These are phyloP conservation scores for Podospora fimiseda DNA, from an alignment of 495 filamentous ascomycete species.

Conservation along the genomic window DNA sequence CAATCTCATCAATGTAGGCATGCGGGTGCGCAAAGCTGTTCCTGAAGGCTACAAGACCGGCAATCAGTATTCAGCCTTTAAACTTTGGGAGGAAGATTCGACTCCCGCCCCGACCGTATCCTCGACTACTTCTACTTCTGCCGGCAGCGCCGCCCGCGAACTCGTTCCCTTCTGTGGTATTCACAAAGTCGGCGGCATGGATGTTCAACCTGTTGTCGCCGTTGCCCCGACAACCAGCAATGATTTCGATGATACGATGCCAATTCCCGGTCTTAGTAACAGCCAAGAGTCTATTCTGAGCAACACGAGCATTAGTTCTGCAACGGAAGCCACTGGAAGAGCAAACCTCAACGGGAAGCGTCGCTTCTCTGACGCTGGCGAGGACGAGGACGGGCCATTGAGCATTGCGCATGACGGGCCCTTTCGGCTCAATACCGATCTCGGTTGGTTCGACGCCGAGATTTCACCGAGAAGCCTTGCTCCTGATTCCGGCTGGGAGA, in stretches of 20 bases:
- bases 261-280: constrained; percentile 26
- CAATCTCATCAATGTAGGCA: constrained; percentile 78
- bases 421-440: constrained; percentile 14
- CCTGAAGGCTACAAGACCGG: constrained; percentile 87
- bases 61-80: constrained; percentile 37
- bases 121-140: background rate
- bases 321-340: background rate
- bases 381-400: constrained; percentile 7
- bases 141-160: constrained; percentile 36
- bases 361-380: constrained; percentile 28
- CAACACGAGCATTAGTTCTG: constrained; percentile 13
- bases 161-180: constrained; percentile 73
- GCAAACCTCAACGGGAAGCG: constrained; percentile 28
- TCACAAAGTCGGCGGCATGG: constrained; percentile 54
- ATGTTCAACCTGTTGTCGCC: constrained; percentile 32
- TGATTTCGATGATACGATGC: constrained; percentile 21
- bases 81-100: constrained; percentile 36
- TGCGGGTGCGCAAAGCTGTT: constrained; percentile 86
- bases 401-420: constrained; percentile 9
- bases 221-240: background rate
- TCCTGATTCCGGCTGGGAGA: constrained; percentile 19
- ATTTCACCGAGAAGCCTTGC: constrained; percentile 32
- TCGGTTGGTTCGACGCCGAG: constrained; percentile 30
- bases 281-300: constrained; percentile 35
- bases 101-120: background rate